Conservation (phyloP, 371 early-diverging fungal genomes). For the Mucor racemosus region DNA sequence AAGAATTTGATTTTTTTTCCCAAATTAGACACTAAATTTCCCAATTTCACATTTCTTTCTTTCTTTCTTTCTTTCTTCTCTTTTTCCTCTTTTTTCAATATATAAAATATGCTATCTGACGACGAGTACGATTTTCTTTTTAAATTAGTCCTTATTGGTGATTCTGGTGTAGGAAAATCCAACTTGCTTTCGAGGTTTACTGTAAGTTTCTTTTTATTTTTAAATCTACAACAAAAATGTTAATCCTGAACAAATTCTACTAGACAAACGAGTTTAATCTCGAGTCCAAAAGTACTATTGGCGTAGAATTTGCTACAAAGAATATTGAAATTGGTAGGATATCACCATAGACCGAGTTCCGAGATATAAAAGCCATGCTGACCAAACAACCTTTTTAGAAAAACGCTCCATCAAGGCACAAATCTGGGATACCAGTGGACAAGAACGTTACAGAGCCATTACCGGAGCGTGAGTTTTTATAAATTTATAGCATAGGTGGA, state of each 20-base stretch:
- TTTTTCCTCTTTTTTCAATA: slow-evolving; percentile 1
- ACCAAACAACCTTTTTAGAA: slow-evolving; percentile 12
- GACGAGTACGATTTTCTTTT: slow-evolving; percentile 57
- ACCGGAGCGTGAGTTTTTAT: slow-evolving; percentile 60
- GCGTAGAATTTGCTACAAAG: slow-evolving; percentile 62
- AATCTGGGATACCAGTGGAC: slow-evolving; percentile 93
- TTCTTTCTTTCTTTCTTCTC: slow-evolving; percentile 11
- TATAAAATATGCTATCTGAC: slow-evolving; percentile 27
- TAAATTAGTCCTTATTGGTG: slow-evolving; percentile 56
- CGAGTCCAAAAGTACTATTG: slow-evolving; percentile 99
- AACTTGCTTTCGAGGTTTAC: slow-evolving; percentile 54
- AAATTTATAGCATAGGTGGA: neutral
- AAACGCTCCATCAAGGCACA: slow-evolving; percentile 75
- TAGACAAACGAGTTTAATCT: slow-evolving; percentile 94
- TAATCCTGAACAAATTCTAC: neutral
- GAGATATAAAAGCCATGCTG: too few relatives aligned
- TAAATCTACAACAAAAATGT: neutral
- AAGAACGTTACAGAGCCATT: slow-evolving; percentile 83
- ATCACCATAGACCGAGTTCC: too few relatives aligned
- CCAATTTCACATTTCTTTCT: neutral
- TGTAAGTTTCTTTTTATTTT: slow-evolving; percentile 15
- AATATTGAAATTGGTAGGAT: slow-evolving; percentile 63
- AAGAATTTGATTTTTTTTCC: neutral
- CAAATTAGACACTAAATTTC: neutral
- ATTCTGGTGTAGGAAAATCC: slow-evolving; percentile 56